Evolutionary conservation across 306 rosid genomes (phyloP).

Genomic region (Rosa chinensis): DNA sequence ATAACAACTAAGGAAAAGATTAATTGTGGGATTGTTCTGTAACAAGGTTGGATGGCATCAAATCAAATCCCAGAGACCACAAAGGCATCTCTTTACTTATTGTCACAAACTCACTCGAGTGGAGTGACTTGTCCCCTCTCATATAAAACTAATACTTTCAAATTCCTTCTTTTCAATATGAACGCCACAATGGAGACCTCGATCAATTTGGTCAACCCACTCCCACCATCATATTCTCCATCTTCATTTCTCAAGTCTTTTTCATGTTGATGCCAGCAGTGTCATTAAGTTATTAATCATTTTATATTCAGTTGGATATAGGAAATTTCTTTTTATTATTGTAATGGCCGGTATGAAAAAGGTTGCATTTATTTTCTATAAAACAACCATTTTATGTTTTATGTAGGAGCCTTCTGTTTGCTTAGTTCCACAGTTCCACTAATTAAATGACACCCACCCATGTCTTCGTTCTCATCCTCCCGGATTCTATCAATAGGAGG

Average conservation of each 20-base stretch:
- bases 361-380: neutral
- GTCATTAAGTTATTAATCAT: neutral
- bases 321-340: neutral
- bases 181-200: constrained; percentile 6
- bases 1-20: too few species aligned
- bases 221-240: neutral
- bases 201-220: neutral
- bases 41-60: constrained; percentile 44
- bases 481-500: neutral
- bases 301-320: neutral
- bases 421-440: neutral
- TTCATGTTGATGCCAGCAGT: neutral
- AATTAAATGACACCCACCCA: neutral
- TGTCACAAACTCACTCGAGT: constrained; percentile 40
- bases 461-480: neutral
- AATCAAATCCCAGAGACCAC: constrained; percentile 39
- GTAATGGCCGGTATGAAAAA: neutral
- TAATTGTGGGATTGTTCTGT: neutral
- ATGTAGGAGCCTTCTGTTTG: neutral
- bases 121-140: constrained; percentile 8
- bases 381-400: neutral
- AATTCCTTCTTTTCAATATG: neutral
- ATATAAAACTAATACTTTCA: neutral
- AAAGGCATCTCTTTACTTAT: constrained; percentile 51
- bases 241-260: neutral